phyloP scores from a whole-genome alignment of 176 grass and related monocot genomes.

The Areca catechu region DNA sequence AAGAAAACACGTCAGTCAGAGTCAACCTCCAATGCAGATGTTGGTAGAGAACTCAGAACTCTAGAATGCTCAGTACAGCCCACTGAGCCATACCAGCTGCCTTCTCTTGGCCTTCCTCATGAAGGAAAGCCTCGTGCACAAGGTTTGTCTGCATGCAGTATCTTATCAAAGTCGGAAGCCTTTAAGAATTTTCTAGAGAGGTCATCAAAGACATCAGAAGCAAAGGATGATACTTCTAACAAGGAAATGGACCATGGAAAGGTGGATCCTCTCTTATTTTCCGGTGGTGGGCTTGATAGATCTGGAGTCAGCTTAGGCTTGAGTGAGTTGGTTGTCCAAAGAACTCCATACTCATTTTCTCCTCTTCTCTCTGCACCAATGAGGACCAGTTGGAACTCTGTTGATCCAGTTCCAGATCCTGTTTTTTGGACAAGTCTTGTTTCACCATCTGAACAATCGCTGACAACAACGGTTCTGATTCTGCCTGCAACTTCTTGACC shows the following conservation, averaged over 20 bases:
- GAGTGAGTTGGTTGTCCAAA: constrained; percentile 45
- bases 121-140: constrained; percentile 35
- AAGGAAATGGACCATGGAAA: constrained; percentile 54
- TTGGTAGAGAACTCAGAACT: constrained; percentile 61
- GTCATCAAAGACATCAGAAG: constrained; percentile 48
- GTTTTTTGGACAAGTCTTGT: constrained; percentile 87
- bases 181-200: constrained; percentile 79
- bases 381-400: constrained; percentile 70
- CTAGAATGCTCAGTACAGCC: constrained; percentile 62
- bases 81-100: constrained; percentile 82
- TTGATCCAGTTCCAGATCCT: constrained; percentile 49
- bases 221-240: constrained; percentile 43
- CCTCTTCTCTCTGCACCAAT: constrained; percentile 62
- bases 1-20: constrained; percentile 72
- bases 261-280: constrained; percentile 21
- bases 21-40: constrained; percentile 33
- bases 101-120: constrained; percentile 50
- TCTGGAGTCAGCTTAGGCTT: constrained; percentile 33
- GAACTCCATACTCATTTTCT: constrained; percentile 52
- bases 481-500: constrained; percentile 8
- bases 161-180: constrained; percentile 72
- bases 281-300: constrained; percentile 36
- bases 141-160: constrained; percentile 56
- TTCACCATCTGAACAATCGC: constrained; percentile 60
- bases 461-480: constrained; percentile 42